Percentiles rank a stretch among this genome's conserved stretches.
Evolutionary conservation across 768 basidiomycete species (phyloP).

Genomic region (Boletellus ananas): DNA sequence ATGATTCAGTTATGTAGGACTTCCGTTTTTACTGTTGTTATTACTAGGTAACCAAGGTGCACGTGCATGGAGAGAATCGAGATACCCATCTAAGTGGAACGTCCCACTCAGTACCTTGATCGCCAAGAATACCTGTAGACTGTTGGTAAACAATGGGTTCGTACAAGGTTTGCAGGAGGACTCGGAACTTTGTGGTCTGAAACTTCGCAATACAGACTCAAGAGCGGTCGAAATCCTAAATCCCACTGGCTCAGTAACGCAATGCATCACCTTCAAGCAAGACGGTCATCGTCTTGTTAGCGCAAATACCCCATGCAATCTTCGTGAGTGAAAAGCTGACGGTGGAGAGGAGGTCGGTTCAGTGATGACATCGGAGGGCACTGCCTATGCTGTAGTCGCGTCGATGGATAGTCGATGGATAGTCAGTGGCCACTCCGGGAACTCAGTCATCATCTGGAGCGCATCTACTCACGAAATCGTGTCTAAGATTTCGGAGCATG

Average conservation of each 20-base stretch:
- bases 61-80: no score
- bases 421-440: background rate
- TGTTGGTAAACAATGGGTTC: no score
- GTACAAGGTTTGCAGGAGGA: no score
- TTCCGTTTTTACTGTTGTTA: no score
- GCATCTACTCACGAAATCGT: background rate
- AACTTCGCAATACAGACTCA: background rate
- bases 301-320: background rate
- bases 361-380: background rate
- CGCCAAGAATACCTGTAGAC: background rate
- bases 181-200: background rate
- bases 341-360: background rate
- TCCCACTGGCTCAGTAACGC: background rate
- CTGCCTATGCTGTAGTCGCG: background rate
- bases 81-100: no score
- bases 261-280: background rate
- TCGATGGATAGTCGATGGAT: constrained; percentile 2
- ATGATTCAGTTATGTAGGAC: no score
- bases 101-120: no score
- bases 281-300: background rate
- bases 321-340: background rate
- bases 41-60: no score
- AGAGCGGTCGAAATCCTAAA: background rate
- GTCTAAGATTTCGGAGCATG: background rate
- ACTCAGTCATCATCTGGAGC: background rate